A percentile compares a stretch with the other conserved stretches of the same genome.
phyloP scores from a whole-genome alignment of 23 red algal genomes.

The Gracilariopsis chorda region DNA sequence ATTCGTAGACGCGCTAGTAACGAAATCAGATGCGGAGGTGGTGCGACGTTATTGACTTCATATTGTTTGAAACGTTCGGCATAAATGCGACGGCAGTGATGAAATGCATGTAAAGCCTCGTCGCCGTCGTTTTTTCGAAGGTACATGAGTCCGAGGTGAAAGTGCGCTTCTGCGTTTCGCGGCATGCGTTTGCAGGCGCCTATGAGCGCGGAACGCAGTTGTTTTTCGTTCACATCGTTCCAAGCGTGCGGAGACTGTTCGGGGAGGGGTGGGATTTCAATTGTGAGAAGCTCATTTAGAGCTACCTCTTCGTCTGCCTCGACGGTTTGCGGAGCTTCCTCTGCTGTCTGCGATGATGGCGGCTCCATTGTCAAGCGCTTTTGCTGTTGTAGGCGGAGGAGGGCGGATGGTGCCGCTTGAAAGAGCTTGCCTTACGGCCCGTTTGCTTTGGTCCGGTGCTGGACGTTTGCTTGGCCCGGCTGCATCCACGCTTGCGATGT shows the following conservation, averaged over 20 bases:
- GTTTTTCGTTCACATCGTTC: conserved; percentile 71
- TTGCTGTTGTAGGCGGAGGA: no score
- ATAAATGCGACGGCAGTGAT: conserved; percentile 45
- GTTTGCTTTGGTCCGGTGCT: no score
- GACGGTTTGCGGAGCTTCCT: not conserved
- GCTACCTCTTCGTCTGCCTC: not conserved
- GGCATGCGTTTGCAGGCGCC: conserved; percentile 80
- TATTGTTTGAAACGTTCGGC: conserved; percentile 12
- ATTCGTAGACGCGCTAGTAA: conserved; percentile 32
- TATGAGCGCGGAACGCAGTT: conserved; percentile 63
- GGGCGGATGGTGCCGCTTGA: no score
- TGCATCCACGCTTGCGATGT: no score
- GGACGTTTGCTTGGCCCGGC: no score
- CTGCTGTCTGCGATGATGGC: not conserved
- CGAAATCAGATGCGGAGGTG: conserved; percentile 1
- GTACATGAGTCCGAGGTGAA: conserved; percentile 75
- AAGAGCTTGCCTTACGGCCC: no score
- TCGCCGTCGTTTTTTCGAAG: conserved; percentile 44
- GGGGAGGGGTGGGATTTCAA: conserved; percentile 17
- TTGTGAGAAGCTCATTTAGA: not conserved
- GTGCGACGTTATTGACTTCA: not conserved
- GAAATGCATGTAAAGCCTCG: conserved; percentile 50
- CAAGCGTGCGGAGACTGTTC: conserved; percentile 29
- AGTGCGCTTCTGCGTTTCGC: conserved; percentile 71
- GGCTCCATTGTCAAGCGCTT: conserved; percentile 8